A percentile compares a stretch with the other conserved stretches of the same genome.
These are phyloP conservation scores for Entamoeba moshkovskii DNA, from an alignment of 208 protist genomes.

Conservation along the genomic window DNA sequence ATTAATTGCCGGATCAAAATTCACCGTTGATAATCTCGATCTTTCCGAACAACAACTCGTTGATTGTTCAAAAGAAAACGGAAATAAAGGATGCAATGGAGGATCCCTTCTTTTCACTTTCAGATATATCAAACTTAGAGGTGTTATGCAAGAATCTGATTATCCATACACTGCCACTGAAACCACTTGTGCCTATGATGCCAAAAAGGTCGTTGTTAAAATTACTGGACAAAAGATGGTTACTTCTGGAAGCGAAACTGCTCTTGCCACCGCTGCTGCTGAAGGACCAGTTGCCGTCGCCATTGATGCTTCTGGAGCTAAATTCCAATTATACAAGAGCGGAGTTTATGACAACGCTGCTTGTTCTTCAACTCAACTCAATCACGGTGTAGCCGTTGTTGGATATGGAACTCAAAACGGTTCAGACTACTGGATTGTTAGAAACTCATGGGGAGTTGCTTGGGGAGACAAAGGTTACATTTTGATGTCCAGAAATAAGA, in stretches of 20 bases:
- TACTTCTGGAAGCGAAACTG: background rate
- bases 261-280: background rate
- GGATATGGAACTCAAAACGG: slow-evolving; percentile 20
- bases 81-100: background rate
- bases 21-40: background rate
- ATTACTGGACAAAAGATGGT: background rate
- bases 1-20: background rate
- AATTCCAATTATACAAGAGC: background rate
- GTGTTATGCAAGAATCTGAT: background rate
- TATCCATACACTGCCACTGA: background rate
- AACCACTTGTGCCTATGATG: background rate
- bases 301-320: background rate
- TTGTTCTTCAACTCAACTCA: background rate
- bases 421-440: slow-evolving; percentile 5
- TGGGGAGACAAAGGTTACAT: slow-evolving; percentile 4
- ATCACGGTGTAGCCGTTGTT: slow-evolving; percentile 6
- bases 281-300: background rate
- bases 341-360: background rate
- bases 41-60: background rate
- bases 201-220: background rate
- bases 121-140: background rate
- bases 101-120: background rate
- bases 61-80: background rate
- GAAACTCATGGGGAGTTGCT: slow-evolving; percentile 3
- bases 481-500: background rate